Evolutionary conservation across 768 basidiomycete genomes (phyloP).

Genomic region (Xerocomus spinulosus): DNA sequence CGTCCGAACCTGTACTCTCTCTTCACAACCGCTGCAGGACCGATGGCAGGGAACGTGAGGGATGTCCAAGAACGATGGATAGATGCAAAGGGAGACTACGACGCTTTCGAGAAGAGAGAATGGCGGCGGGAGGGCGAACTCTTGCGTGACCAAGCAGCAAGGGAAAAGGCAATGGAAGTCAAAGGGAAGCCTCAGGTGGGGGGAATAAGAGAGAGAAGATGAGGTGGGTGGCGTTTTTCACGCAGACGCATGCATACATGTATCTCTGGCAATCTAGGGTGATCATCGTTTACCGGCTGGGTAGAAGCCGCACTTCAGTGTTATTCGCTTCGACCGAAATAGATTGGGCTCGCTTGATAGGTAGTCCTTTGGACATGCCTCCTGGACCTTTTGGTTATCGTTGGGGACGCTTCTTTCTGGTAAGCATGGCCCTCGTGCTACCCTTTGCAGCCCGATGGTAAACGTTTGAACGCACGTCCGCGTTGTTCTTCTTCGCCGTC

Average conservation of each 20-base stretch:
- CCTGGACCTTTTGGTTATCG: too few relatives aligned
- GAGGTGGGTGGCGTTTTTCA: conserved; percentile 7
- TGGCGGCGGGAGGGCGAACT: conserved; percentile 74
- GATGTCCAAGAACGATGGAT: conserved; percentile 95
- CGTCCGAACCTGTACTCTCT: conserved; percentile 66
- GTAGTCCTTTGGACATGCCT: too few relatives aligned
- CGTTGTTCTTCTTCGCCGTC: too few relatives aligned
- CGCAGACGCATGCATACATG: not conserved
- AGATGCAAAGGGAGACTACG: conserved; percentile 78
- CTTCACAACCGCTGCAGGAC: conserved; percentile 61
- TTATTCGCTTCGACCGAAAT: too few relatives aligned
- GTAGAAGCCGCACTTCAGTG: too few relatives aligned
- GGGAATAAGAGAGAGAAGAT: conserved; percentile 29
- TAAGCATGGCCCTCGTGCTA: too few relatives aligned
- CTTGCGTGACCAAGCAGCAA: conserved; percentile 22
- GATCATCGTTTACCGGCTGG: not conserved
- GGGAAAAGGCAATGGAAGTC: conserved; percentile 7
- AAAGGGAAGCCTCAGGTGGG: conserved; percentile 4
- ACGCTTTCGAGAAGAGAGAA: conserved; percentile 70
- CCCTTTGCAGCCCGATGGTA: too few relatives aligned
- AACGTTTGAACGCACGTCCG: too few relatives aligned
- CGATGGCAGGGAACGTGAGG: conserved; percentile 49
- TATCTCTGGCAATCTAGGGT: not conserved
- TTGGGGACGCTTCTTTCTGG: too few relatives aligned
- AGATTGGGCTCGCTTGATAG: too few relatives aligned